Conservation (phyloP, 306 rosid species). For the Sophora flavescens region DNA sequence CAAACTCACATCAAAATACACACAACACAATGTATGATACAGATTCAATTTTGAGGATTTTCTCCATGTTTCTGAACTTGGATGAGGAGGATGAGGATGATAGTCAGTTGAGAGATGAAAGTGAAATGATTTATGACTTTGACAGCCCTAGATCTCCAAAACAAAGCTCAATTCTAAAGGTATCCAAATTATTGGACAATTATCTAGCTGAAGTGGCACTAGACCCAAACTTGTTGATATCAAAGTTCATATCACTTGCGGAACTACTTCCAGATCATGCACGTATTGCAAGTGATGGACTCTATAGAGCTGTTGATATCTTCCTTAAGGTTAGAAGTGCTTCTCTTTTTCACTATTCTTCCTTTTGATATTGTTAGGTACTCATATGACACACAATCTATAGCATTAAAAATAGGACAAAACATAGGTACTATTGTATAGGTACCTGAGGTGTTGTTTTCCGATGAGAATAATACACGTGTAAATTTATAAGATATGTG, state of each 20-base stretch:
- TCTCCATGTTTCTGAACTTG: conserved; percentile 84
- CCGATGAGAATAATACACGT: no score
- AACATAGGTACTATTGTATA: no score
- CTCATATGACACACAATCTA: not conserved
- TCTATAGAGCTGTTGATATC: conserved; percentile 90
- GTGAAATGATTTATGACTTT: conserved; percentile 84
- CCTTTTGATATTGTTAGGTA: not conserved
- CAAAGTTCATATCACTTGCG: conserved; percentile 82
- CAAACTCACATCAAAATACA: conserved; percentile 66
- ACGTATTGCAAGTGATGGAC: conserved; percentile 82
- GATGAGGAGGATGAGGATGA: conserved; percentile 91
- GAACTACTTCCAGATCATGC: conserved; percentile 98
- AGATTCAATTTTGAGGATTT: conserved; percentile 83
- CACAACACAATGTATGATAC: conserved; percentile 78
- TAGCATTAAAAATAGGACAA: no score
- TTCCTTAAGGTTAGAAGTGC: conserved; percentile 79
- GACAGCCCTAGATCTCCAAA: conserved; percentile 97
- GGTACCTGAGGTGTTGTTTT: no score
- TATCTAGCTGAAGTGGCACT: conserved; percentile 92
- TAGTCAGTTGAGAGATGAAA: conserved; percentile 71
- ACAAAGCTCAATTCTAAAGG: conserved; percentile 93
- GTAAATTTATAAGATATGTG: no score
- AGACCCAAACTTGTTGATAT: conserved; percentile 77
- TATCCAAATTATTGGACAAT: conserved; percentile 85
- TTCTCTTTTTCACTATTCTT: conserved; percentile 15